These are phyloP conservation scores for Berberis thunbergii DNA, from an alignment of 164 flowering plant species.

Conservation along the genomic window DNA sequence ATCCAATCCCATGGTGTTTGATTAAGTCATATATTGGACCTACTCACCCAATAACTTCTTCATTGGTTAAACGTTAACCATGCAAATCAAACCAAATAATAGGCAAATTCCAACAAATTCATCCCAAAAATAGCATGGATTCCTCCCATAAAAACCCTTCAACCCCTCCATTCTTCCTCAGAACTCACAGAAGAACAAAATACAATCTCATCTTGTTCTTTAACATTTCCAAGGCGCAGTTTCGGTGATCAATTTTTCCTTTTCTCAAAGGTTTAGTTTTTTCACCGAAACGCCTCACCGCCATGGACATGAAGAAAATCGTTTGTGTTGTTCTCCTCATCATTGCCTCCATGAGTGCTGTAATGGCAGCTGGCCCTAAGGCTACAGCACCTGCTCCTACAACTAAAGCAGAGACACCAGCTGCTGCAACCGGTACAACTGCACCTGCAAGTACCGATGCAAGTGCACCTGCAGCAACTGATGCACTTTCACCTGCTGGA, in stretches of 20 bases:
- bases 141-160: background rate
- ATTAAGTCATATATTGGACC: no score
- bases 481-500: no score
- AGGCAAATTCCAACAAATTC: background rate
- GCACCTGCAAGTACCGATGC: no score
- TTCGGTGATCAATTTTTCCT: background rate
- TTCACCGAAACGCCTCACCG: background rate
- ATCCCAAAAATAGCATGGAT: background rate
- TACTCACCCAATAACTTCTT: no score
- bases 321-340: conserved; percentile 35
- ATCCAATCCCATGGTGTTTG: no score
- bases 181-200: background rate
- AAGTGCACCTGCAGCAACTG: no score
- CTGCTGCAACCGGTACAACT: no score
- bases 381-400: conserved; percentile 3
- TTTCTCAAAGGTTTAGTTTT: background rate
- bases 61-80: background rate
- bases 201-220: background rate
- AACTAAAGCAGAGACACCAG: background rate
- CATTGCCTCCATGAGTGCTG: conserved; percentile 41
- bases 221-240: conserved; percentile 11
- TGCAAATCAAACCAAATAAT: background rate
- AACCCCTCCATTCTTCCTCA: background rate
- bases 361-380: conserved; percentile 7
- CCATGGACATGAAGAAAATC: conserved; percentile 56